A percentile compares a stretch with the other conserved stretches of the same genome.
Evolutionary conservation across 2,329 filamentous ascomycete species (phyloP).

Genomic region (Trichoderma pleuroti): DNA sequence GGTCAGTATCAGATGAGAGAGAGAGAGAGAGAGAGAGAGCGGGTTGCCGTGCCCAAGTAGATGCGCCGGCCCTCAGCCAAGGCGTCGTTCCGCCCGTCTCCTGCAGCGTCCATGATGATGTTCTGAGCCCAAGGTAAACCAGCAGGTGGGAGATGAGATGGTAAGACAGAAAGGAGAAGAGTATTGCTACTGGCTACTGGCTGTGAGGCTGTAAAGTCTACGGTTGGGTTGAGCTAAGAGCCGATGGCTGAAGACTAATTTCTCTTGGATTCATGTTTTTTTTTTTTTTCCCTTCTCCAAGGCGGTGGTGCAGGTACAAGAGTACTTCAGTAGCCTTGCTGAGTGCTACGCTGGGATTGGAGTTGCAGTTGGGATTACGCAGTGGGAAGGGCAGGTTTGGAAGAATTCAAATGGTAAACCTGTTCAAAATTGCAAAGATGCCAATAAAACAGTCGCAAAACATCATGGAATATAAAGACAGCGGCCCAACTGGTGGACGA

Average conservation of each 20-base stretch:
- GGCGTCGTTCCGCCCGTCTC: slow-evolving; percentile 23
- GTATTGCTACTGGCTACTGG: background rate
- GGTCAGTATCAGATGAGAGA: slow-evolving; percentile 14
- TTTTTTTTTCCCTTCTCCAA: background rate
- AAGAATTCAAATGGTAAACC: background rate
- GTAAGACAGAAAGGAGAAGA: background rate
- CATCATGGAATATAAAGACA: background rate
- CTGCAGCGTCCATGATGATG: background rate
- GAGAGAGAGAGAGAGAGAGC: background rate
- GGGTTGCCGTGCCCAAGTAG: slow-evolving; percentile 47
- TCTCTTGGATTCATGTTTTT: slow-evolving; percentile 8
- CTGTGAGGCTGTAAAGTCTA: background rate
- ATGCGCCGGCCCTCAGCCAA: slow-evolving; percentile 44
- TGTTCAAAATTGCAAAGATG: background rate
- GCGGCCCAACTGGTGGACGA: background rate
- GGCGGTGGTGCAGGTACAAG: slow-evolving; percentile 13
- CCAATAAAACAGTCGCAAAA: background rate
- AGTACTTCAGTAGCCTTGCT: slow-evolving; percentile 13
- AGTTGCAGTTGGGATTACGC: background rate
- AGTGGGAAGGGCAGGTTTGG: background rate
- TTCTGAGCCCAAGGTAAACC: background rate
- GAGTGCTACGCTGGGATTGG: background rate
- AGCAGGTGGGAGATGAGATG: background rate
- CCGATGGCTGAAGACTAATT: slow-evolving; percentile 10
- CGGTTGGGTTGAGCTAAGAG: slow-evolving; percentile 10